Base-by-base conservation (phyloP, 2,329 filamentous ascomycete species). In the Calonectria pteridis region DNA sequence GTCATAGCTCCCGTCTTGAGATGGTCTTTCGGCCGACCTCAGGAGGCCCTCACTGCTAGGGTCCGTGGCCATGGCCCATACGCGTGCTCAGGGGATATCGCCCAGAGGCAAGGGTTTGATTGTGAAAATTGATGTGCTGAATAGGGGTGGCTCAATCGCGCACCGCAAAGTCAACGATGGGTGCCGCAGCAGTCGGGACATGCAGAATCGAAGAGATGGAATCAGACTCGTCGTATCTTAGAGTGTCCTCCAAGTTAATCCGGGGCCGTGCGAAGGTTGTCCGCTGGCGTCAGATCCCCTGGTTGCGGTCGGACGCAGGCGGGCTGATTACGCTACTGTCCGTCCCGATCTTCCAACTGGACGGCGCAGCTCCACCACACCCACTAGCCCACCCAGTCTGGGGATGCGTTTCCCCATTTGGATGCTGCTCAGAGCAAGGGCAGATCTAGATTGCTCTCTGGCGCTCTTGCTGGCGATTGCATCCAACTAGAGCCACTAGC, bases 41-140 rank as follows among this genome's bases (percentile, higher is more conserved):
- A 84, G 79, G 31, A 84, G 82, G 20, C 82, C 80, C 73, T 83
- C 79, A 50, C 78, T 80, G 67, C 81, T 83, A 26, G 79, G 81
- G 73, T 84, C 83, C 81, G 80, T 79, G 28, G 46, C 74, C 55
- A 62, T 62, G 26, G 67, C 67, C 62, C 73, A 74, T 72, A 46
- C n/a, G 23, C 51, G n/a, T 9, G 43, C n/a, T 18, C 28, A 43
- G 28, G 29, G 16, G 43, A 51, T 26, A 33, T 69, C 67, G 53
- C 53, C 29, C 26, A 23, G 69, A n/a, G 20, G 37, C 62, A 63
- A 37, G 40, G 35, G 33, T 50, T 6, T 1, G 33, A 43, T 50
- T n/a, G 10, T 46, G 33, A 46, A 35, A 23, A 64, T 28, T 33
- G 53, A 40, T 35, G 55, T 16, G 10, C 20, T 11, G 43, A 35